Evolutionary conservation across 2,329 filamentous ascomycete species (phyloP).

Genomic region (Dactylonectria estremocensis): DNA sequence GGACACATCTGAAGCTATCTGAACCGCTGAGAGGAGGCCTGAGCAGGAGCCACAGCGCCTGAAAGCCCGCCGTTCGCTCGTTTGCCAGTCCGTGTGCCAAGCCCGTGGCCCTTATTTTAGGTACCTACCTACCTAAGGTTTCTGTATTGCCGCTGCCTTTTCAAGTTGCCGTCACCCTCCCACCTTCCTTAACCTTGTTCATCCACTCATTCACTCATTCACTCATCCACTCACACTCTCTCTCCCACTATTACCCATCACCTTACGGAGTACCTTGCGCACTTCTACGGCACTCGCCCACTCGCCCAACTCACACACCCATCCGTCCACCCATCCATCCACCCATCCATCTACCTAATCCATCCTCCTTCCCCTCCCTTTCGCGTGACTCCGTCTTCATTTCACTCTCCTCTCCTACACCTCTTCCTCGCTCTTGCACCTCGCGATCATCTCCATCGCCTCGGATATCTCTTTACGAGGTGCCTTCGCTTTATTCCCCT

Average conservation of each 20-base stretch:
- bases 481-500: conserved; percentile 1
- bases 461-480: conserved; percentile 17
- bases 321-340: conserved; percentile 22
- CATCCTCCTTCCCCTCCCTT: conserved; percentile 28
- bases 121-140: background rate
- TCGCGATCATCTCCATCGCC: conserved; percentile 20
- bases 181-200: conserved; percentile 30
- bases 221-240: conserved; percentile 15
- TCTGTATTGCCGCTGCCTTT: background rate
- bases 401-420: conserved; percentile 40
- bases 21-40: background rate
- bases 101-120: background rate
- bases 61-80: background rate
- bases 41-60: conserved; percentile 1
- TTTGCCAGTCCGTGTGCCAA: background rate
- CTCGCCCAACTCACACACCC: background rate
- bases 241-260: conserved; percentile 3
- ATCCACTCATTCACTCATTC: background rate
- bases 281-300: background rate
- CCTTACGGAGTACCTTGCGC: background rate
- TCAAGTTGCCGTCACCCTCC: conserved; percentile 8
- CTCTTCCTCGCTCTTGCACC: conserved; percentile 34
- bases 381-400: conserved; percentile 34
- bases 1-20: background rate
- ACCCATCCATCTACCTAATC: conserved; percentile 28